Evolutionary conservation across 2,329 filamentous ascomycete genomes (phyloP), one percentile per base, ranked within the genome.

Genomic region (Lasiodiplodia sp.): DNA sequence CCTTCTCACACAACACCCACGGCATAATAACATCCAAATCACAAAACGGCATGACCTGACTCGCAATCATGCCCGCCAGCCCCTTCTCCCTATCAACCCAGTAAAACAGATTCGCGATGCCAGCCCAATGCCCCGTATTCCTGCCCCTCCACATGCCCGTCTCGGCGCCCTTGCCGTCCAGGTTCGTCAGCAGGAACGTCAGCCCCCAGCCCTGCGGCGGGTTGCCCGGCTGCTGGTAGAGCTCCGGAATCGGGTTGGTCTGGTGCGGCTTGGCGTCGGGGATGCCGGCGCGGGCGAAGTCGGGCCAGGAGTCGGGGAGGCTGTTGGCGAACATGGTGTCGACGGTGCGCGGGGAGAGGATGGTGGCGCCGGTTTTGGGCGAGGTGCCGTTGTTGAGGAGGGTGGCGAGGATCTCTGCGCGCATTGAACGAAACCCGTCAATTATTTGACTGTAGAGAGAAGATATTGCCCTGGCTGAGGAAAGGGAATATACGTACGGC

Each of bases 291-390:
- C 85, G 80, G 1, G 82, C 81, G 68, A 86, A 88, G 70, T 89
- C 73, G 0, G 87, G 87, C 58, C 86, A 82, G 7, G 44, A 7
- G 1, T 84, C 69, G 0, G 86, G 82, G 63, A 90, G 85, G 71
- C 89, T 88, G 74, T 92, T 91, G 68, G 80, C 81, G 76, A 89
- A 91, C 87, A 92, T 90, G 38, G 85, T 77, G 14, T 89, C 83
- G 0, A 92, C 85, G 0, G 88, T 91, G 37, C 83, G 80, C 18
- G 83, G 81, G 23, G 82, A 79, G 7, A 92, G 81, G 38, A 92
- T 84, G 64, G 82, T 80, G 0, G 76, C 75, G 1, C 85, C 84
- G 0, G 88, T 91, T 0, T 72, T 81, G 0, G 90, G 87, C 40
- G 85, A 88, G 0, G 80, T 86, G 56, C 91, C 90, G 70, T 89